Base-by-base conservation (phyloP, 495 filamentous ascomycete genomes). In the Neurospora sp. region DNA sequence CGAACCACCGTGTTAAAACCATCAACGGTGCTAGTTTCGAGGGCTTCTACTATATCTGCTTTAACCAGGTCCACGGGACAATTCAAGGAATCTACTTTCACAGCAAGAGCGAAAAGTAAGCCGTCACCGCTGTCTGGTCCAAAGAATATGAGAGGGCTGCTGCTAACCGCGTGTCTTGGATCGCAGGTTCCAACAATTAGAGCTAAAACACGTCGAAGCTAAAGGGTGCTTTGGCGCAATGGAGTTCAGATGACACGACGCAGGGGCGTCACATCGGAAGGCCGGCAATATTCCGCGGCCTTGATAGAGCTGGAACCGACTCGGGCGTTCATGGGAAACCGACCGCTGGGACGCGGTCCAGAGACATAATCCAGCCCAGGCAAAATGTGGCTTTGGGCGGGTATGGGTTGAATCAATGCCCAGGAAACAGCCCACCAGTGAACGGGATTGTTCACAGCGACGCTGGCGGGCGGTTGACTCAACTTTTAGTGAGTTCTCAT, bases 11-110 rank as follows among this genome's bases (percentile, higher is more conserved):
- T 3, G 93, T 98, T 27, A 85, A 89, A 72, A 93, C 92, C 20
- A 96, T 99, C 73, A 91, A 89, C 38, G 96, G 96, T 5, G 96
- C 96, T 1, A 97, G 94, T 76, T 99, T 98, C 77, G 96, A 99
- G 75, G 96, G 96, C 0, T 99, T 99, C 78, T 99, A 99, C 79
- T 99, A 98, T 76, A 98, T 99, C 72, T 98, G 94, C 82, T 99
- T 98, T 83, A 97, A 98, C 79, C 96, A 98, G 82, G 84, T 92
- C 14, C 83, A 87, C 37, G 96, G 96, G 18, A 91, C 86, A 41
- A 91, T 99, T 18, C 93, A 88, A 76, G 96, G 96, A 11, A 97
- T 97, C 69, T 99, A 99, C 81, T 99, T 97, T 80, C 96, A 99
- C 83, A 91, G 94, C 39, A 97, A 94, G 85, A 98, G 94, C 80